phyloP scores from a whole-genome alignment of 2,329 filamentous ascomycete genomes.

The Tolypocladium ophioglossoides region DNA sequence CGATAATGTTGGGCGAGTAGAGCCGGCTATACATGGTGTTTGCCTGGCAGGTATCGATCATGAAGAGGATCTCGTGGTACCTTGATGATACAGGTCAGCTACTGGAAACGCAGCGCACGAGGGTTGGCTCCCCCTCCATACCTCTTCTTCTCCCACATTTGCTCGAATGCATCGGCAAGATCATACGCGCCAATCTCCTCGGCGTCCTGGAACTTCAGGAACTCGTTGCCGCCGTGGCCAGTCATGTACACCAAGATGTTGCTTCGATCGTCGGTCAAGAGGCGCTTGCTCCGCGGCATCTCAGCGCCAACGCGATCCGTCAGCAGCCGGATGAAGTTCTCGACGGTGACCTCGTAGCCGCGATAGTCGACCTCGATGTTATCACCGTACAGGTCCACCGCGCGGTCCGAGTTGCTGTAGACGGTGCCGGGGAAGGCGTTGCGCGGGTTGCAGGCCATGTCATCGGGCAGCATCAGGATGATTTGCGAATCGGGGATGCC shows the following conservation, averaged over 20 bases:
- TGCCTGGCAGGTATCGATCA: conserved; percentile 99
- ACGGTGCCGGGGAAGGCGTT: conserved; percentile 97
- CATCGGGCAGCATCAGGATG: conserved; percentile 98
- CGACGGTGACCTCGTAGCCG: conserved; percentile 96
- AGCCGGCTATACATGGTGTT: conserved; percentile 99
- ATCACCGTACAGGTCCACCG: conserved; percentile 92
- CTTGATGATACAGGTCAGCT: conserved; percentile 23
- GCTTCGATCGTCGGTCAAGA: conserved; percentile 88
- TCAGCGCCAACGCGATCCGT: conserved; percentile 92
- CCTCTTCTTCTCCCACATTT: conserved; percentile 99
- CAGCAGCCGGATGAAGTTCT: conserved; percentile 93
- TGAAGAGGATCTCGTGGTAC: conserved; percentile 96
- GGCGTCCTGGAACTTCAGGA: conserved; percentile 95
- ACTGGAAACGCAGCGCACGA: neutral
- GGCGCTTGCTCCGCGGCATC: conserved; percentile 86
- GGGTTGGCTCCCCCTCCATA: conserved; percentile 20
- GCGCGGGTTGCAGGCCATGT: conserved; percentile 98
- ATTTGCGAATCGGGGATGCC: conserved; percentile 98
- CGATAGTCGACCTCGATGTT: conserved; percentile 99
- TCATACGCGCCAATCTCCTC: conserved; percentile 97
- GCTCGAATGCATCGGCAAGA: conserved; percentile 91
- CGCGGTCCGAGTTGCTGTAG: conserved; percentile 95
- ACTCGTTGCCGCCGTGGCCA: conserved; percentile 94
- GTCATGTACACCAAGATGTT: conserved; percentile 99
- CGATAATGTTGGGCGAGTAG: conserved; percentile 96